Evolutionary conservation across 345 rosid species (phyloP).

Genomic region (Camelina neglecta): DNA sequence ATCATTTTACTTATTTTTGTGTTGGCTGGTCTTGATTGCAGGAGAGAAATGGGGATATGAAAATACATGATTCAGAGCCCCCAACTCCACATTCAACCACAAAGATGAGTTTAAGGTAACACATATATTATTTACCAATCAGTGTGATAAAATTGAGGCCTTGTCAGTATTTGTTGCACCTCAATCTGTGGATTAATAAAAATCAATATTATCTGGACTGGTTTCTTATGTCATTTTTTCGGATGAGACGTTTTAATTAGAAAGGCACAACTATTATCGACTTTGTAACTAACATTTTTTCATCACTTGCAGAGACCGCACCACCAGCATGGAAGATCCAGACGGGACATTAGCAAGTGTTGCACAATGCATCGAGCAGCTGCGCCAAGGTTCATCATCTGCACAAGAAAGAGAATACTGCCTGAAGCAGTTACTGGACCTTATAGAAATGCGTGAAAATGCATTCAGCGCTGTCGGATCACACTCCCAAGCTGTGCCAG

Average conservation of each 20-base stretch:
- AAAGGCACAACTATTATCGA: constrained; percentile 14
- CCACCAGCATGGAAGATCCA: constrained; percentile 97
- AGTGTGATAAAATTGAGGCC: constrained; percentile 10
- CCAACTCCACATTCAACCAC: constrained; percentile 87
- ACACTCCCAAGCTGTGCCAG: constrained; percentile 99
- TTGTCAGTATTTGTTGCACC: constrained; percentile 13
- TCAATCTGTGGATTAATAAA: constrained; percentile 15
- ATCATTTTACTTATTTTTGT: constrained; percentile 24
- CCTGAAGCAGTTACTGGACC: constrained; percentile 89
- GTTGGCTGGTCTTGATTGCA: constrained; percentile 47
- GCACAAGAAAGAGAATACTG: constrained; percentile 90
- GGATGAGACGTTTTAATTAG: neutral
- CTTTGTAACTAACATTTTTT: constrained; percentile 34
- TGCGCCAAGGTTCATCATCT: constrained; percentile 88
- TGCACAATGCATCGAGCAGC: constrained; percentile 98
- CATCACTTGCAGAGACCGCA: constrained; percentile 75
- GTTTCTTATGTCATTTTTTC: constrained; percentile 7
- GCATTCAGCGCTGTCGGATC: constrained; percentile 99
- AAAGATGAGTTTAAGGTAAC: constrained; percentile 85
- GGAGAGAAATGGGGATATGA: constrained; percentile 87
- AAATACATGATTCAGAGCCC: constrained; percentile 93
- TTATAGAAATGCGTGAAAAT: constrained; percentile 89
- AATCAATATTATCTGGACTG: constrained; percentile 3
- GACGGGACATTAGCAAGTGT: constrained; percentile 99
- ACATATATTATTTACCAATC: constrained; percentile 9